Evolutionary conservation across 2,329 filamentous ascomycete species (phyloP), one percentile per base, ranked within the genome.

Genomic region (Epichloe sibirici): DNA sequence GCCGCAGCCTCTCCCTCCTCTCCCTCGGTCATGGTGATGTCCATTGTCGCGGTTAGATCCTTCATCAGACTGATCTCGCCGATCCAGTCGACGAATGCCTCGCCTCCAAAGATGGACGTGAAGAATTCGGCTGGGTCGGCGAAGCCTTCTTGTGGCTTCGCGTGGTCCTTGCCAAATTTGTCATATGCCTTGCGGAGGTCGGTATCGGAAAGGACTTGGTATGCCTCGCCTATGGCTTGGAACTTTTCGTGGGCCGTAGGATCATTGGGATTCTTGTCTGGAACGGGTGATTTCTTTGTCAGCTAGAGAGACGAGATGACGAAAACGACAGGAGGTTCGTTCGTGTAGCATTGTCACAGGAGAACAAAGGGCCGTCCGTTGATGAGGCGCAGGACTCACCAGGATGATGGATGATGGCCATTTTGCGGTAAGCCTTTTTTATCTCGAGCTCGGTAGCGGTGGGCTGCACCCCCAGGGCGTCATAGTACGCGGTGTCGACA

Each of bases 61-160:
- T 96, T 97, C 88, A 98, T 96, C 53, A 98, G 81, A 49, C 88
- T 93, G 61, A 98, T 95, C 76, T 98, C 93, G 59, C 93, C 93
- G 64, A 98, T 97, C 77, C 93, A 89, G 74, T 98, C 91, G 56
- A 86, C 77, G 64, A 98, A 98, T 12, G 91, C 90, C 62, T 96
- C 91, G 55, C 93, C 93, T 61, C 93, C 93, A 65, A 98, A 98
- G 61, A 98, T 98, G 75, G 90, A 94, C 63, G 87, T 87, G 73
- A 98, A 98, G 78, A 98, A 98, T 71, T 98, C 93, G 58, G 90
- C 80, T 1, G 93, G 93, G 68, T 98, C 93, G 75, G 88, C 88
- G 68, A 98, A 98, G 57, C 93, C 93, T 62, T 89, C 87, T 62
- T 84, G 82, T 0, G 93, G 93, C 65, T 91, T 88, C 5, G 93